Evolutionary conservation across 768 basidiomycete species (phyloP), one percentile per base, ranked within the genome.

Genomic region (Leccinum obscurum): DNA sequence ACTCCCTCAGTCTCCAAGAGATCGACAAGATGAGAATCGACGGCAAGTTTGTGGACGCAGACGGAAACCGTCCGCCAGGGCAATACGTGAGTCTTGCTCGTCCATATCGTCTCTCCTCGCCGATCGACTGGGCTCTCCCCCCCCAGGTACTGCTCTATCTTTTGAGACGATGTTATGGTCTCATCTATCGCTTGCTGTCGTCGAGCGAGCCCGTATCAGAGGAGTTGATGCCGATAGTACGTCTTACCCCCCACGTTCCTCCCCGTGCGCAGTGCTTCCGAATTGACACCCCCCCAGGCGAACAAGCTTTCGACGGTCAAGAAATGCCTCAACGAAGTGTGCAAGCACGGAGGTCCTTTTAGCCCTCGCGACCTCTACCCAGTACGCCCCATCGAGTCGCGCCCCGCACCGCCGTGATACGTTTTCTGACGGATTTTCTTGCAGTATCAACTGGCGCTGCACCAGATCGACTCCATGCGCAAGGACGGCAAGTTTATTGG

Each of bases 161-260:
- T 39, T 80, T 99, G 56, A 80, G 96, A 67, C 85, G 96, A 71
- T 99, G 97, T 78, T 95, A 98, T 73, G 96, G 96, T 62, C 83
- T 98, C 55, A 95, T 97, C 66, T 98, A 98, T 74, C 84, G 90
- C 30, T 75, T 99, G 53, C 83, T 99, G 62, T 95, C 94, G 26
- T 94, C 94, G 20, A 93, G 92, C 63, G 96, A 98, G 76, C 97
- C 97, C 0, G 95, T 99, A 3, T 96, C 94, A 0, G 97, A 99
- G 75, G 97, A 98, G 74, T 78, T 99, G 15, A 98, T 98, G 92
- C 95, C 95, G 6, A 84, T 97, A 41, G 95, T 95, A 74, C 57
- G 85, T 70, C 44, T 34, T 70, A 62, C 48, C 37, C 0, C 39
- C 55, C 2, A 34, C 34, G 34, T 34, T 13, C 44, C 56, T 22